Evolutionary conservation across 805 yeast species (phyloP).

Genomic region (Candida yuanshanica): DNA sequence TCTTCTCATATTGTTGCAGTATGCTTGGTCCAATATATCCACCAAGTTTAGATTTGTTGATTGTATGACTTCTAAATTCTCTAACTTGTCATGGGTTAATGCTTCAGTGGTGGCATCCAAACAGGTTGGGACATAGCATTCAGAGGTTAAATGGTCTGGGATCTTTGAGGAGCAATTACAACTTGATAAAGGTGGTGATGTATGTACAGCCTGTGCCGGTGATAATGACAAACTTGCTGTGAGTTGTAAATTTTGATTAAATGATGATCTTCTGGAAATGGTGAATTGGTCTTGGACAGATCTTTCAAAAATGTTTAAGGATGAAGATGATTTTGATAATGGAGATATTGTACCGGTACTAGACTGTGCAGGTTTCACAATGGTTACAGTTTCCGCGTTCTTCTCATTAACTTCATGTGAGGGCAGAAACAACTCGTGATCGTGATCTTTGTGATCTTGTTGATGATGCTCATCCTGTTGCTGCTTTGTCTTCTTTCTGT

Average conservation of each 20-base stretch:
- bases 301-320: constrained; percentile 14
- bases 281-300: constrained; percentile 13
- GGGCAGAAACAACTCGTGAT: too few relatives aligned
- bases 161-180: background rate
- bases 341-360: background rate
- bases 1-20: background rate
- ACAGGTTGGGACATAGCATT: constrained; percentile 75
- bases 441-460: too few relatives aligned
- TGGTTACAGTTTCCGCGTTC: background rate
- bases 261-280: constrained; percentile 6
- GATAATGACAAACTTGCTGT: constrained; percentile 7
- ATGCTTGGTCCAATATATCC: constrained; percentile 4
- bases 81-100: constrained; percentile 53
- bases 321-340: background rate
- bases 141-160: constrained; percentile 22
- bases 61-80: constrained; percentile 65
- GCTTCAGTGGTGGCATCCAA: constrained; percentile 71
- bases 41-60: constrained; percentile 29
- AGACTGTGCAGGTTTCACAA: background rate
- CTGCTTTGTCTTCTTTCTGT: too few relatives aligned
- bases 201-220: background rate
- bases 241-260: constrained; percentile 1
- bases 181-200: background rate
- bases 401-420: background rate
- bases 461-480: too few relatives aligned